These are phyloP conservation scores for Phytophthora chlamydospora DNA, from an alignment of 352 stramenopile species.

Conservation along the genomic window DNA sequence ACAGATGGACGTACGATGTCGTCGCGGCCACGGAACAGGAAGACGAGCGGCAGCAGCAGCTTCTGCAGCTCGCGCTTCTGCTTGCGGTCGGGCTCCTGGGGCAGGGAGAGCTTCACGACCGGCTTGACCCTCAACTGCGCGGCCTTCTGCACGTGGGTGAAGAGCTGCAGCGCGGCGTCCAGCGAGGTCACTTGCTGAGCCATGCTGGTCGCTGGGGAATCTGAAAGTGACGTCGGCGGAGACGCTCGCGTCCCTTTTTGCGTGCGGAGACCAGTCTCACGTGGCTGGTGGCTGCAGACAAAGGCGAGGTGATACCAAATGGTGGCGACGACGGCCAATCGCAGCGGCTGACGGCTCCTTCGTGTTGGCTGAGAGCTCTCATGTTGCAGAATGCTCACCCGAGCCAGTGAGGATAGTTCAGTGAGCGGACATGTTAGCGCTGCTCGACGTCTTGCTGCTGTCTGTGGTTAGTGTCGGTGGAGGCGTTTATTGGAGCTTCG, in stretches of 20 bases:
- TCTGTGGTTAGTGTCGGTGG: too few species aligned
- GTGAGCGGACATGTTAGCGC: too few species aligned
- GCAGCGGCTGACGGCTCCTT: neutral
- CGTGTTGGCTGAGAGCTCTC: too few species aligned
- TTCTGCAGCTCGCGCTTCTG: conserved; percentile 46
- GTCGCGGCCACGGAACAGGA: conserved; percentile 67
- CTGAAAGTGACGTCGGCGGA: conserved; percentile 18
- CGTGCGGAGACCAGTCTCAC: neutral
- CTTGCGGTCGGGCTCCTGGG: conserved; percentile 20
- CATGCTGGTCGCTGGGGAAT: conserved; percentile 22
- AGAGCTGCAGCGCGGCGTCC: conserved; percentile 32
- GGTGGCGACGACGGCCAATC: neutral
- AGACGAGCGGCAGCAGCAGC: conserved; percentile 55
- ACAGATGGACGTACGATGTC: conserved; percentile 53
- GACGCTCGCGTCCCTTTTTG: conserved; percentile 12
- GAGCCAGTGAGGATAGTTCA: too few species aligned
- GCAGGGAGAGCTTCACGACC: conserved; percentile 33
- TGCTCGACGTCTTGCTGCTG: too few species aligned
- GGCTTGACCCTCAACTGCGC: conserved; percentile 21
- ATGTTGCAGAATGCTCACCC: too few species aligned
- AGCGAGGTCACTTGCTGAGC: conserved; percentile 17
- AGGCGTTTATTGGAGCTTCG: too few species aligned
- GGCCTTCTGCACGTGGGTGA: conserved; percentile 12
- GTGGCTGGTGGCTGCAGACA: conserved; percentile 1
- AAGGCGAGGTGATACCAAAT: neutral